Evolutionary conservation across 1,139 yeast species (phyloP).

Genomic region (Kurtzmaniella quercitrusa): DNA sequence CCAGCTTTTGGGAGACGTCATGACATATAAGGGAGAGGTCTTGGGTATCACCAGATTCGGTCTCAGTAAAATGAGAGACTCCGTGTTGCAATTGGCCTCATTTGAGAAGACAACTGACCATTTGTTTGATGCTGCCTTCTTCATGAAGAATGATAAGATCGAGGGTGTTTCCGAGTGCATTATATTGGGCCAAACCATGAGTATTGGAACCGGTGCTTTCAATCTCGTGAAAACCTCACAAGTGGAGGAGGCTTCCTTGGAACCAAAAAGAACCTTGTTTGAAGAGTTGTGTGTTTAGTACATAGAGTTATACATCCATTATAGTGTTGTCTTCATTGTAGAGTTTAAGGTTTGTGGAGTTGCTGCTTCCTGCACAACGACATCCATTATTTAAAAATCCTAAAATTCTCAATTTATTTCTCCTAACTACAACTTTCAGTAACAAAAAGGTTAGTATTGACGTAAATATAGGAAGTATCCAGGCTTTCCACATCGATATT

Average conservation of each 20-base stretch:
- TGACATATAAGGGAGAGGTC: constrained; percentile 98
- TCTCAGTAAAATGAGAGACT: constrained; percentile 96
- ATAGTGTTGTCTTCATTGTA: background rate
- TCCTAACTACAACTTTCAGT: no score
- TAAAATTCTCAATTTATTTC: background rate
- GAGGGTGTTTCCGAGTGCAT: constrained; percentile 99
- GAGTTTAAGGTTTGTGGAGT: no score
- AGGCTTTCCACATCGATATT: no score
- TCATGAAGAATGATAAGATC: constrained; percentile 90
- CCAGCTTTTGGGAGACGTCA: constrained; percentile 94
- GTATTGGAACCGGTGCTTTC: constrained; percentile 96
- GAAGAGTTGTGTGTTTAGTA: constrained; percentile 43
- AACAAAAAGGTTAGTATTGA: no score
- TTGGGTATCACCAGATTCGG: constrained; percentile 98
- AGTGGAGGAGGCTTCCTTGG: constrained; percentile 40
- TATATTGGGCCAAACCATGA: constrained; percentile 95
- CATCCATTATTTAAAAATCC: background rate
- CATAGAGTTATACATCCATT: background rate
- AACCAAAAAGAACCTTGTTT: constrained; percentile 54
- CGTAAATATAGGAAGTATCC: no score
- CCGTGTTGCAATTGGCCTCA: constrained; percentile 93
- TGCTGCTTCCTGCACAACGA: background rate
- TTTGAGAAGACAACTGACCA: constrained; percentile 99
- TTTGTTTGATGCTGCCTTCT: constrained; percentile 95
- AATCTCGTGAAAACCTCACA: constrained; percentile 66